Percentiles rank a stretch among this genome's conserved stretches.
Evolutionary conservation across 768 basidiomycete genomes (phyloP).

Genomic region (Flagelloscypha sp.): DNA sequence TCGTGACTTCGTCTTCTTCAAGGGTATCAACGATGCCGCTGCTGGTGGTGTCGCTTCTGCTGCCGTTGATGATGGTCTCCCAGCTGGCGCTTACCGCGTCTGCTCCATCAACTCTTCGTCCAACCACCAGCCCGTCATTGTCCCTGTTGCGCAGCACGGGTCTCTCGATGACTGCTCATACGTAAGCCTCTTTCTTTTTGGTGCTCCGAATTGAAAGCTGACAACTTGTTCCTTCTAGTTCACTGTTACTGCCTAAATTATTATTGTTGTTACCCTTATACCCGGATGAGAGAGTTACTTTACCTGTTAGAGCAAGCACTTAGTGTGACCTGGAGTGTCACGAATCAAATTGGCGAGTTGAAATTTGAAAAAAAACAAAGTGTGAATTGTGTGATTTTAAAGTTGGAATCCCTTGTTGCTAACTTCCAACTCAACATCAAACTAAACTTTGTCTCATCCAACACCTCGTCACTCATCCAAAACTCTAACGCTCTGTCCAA

Average conservation of each 20-base stretch:
- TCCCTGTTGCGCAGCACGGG: constrained; percentile 36
- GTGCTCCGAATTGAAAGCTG: constrained; percentile 6
- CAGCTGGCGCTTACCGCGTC: constrained; percentile 42
- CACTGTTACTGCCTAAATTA: constrained; percentile 26
- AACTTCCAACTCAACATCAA: no score
- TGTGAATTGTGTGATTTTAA: no score
- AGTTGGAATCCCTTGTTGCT: no score
- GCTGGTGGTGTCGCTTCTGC: constrained; percentile 36
- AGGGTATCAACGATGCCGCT: constrained; percentile 39
- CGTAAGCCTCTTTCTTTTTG: constrained; percentile 17
- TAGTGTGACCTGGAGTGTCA: no score
- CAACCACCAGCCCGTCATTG: constrained; percentile 38
- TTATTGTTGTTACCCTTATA: constrained; percentile 15
- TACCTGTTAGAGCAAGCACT: no score
- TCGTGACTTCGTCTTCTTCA: constrained; percentile 51
- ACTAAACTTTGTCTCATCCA: constrained; percentile 24
- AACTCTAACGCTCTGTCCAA: constrained; percentile 29
- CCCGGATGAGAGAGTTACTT: no score
- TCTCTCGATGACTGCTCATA: constrained; percentile 33
- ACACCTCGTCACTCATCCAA: constrained; percentile 32
- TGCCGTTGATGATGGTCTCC: constrained; percentile 44
- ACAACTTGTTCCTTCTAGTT: constrained; percentile 17
- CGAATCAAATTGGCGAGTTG: no score
- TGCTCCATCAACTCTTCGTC: constrained; percentile 37
- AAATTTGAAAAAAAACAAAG: no score